A percentile compares a stretch with the other conserved stretches of the same genome.
These are phyloP conservation scores for Phytophthora ohioensis DNA, from an alignment of 352 stramenopile genomes.

Conservation along the genomic window DNA sequence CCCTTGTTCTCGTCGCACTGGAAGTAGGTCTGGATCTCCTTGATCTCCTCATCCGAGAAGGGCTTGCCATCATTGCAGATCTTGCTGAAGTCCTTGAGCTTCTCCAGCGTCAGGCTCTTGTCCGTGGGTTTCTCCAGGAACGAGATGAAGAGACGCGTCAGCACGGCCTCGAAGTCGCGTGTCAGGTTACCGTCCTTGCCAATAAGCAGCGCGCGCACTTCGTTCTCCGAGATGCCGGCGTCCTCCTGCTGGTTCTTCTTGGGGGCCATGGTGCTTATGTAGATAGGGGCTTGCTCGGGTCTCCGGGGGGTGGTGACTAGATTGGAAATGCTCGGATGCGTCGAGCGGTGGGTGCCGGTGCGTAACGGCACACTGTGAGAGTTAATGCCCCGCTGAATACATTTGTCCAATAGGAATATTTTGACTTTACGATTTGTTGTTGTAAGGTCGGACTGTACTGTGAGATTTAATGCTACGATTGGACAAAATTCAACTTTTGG, in stretches of 20 bases:
- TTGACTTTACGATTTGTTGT: not conserved
- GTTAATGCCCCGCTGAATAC: conserved; percentile 12
- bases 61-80: conserved; percentile 89
- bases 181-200: conserved; percentile 85
- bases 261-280: conserved; percentile 53
- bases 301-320: conserved; percentile 32
- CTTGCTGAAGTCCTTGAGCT: conserved; percentile 91
- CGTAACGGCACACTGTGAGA: conserved; percentile 26
- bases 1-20: conserved; percentile 93
- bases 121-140: conserved; percentile 84
- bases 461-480: conserved; percentile 16
- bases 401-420: not conserved
- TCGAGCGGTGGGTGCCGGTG: conserved; percentile 20
- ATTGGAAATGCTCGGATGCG: conserved; percentile 42
- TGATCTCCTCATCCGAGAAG: conserved; percentile 91
- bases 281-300: not conserved
- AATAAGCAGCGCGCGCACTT: conserved; percentile 85
- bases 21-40: conserved; percentile 93
- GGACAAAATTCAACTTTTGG: conserved; percentile 6
- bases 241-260: conserved; percentile 66
- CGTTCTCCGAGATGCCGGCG: conserved; percentile 77
- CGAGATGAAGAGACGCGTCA: conserved; percentile 88
- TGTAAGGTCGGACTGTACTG: conserved; percentile 27
- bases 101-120: conserved; percentile 83
- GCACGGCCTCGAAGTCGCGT: conserved; percentile 86